Base-by-base conservation (phyloP, 106 monocot species). In the Apostasia shenzhenica region DNA sequence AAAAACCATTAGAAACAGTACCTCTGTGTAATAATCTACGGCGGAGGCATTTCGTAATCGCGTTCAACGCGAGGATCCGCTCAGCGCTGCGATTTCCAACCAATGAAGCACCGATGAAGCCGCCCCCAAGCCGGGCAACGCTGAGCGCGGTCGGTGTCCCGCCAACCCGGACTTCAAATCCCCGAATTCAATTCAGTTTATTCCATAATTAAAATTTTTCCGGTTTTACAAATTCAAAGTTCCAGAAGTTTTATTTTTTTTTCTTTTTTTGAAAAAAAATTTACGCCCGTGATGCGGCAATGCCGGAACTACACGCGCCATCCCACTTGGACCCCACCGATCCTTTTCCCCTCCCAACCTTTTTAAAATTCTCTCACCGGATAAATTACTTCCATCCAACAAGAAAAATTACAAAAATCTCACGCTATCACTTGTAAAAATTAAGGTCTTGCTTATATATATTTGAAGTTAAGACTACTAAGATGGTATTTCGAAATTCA, bases 231-330 rank as follows among this genome's bases (percentile, higher is more conserved):
- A 8, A 54, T 59, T 9, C 5, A n/a, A n/a, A n/a, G n/a, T n/a
- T n/a, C n/a, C n/a, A n/a, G n/a, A n/a, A n/a, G n/a, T n/a, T n/a
- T n/a, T n/a, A n/a, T n/a, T n/a, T n/a, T n/a, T n/a, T n/a, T n/a
- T n/a, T n/a, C n/a, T n/a, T n/a, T n/a, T n/a, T n/a, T n/a, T 14
- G 45, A 41, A 41, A 70, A 55, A 63, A 70, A 70, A 54, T 40
- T 14, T 13, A 57, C 47, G 57, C 70, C 70, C 43, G 52, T 39
- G 68, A 54, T 53, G 56, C 14, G 14, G 53, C 51, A n/a, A 41
- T 53, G 41, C 67, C 69, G 60, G 62, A 59, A 61, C 40, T 69
- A 60, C 76, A 69, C 76, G 76, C 76, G 50, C 76, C 61, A 42
- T 40, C 41, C 52, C 69, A n/a, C n/a, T n/a, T 43, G 5, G 59